phyloP scores from a whole-genome alignment of 345 rosid genomes.

The Gynandropsis gynandra region DNA sequence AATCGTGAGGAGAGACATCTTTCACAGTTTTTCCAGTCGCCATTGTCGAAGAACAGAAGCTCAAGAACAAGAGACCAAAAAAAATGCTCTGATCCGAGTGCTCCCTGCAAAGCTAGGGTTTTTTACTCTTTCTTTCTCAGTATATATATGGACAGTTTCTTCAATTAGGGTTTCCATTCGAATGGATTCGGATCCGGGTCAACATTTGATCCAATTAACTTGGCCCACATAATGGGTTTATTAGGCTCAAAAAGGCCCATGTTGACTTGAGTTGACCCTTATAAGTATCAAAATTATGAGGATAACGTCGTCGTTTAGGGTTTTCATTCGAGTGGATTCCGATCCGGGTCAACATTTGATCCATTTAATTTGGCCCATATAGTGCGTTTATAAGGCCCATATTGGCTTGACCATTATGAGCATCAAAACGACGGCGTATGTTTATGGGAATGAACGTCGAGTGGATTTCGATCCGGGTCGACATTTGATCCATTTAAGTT shows the following conservation, averaged over 20 bases:
- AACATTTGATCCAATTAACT: neutral
- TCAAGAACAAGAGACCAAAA: constrained; percentile 10
- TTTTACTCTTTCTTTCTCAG: neutral
- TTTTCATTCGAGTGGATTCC: neutral
- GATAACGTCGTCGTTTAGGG: neutral
- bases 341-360: too few species aligned
- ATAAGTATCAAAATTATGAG: neutral
- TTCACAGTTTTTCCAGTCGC: constrained; percentile 60
- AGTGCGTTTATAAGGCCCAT: too few species aligned
- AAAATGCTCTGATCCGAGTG: neutral
- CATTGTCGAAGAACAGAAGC: constrained; percentile 26
- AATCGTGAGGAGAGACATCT: constrained; percentile 83
- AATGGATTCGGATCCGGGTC: neutral
- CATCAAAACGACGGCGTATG: too few species aligned
- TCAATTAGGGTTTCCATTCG: constrained; percentile 8
- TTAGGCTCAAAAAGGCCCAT: neutral
- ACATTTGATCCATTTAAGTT: too few species aligned
- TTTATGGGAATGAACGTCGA: too few species aligned
- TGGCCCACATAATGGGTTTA: constrained; percentile 12
- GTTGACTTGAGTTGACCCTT: too few species aligned
- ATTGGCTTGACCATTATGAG: too few species aligned
- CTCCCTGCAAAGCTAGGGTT: constrained; percentile 9
- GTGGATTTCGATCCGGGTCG: too few species aligned
- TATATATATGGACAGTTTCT: constrained; percentile 3
- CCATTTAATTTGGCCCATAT: too few species aligned